phyloP scores from a whole-genome alignment of 2,329 filamentous ascomycete genomes.

The Fusarium floridanum region DNA sequence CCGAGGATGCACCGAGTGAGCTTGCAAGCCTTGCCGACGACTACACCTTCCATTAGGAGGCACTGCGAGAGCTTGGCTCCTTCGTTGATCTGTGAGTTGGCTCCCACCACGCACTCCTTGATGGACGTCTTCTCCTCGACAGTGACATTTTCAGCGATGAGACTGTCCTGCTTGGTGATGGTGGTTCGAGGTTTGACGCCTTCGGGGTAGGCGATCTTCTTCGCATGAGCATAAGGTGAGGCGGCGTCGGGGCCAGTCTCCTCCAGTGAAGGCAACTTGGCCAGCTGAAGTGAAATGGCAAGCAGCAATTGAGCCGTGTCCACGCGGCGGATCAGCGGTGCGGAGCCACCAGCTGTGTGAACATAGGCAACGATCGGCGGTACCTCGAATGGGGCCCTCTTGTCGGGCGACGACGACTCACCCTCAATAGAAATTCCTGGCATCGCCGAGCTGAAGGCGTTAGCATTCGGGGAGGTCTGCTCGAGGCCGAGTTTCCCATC shows the following conservation, averaged over 20 bases:
- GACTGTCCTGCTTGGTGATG: slow-evolving; percentile 83
- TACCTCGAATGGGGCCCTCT: slow-evolving; percentile 54
- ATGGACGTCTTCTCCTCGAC: slow-evolving; percentile 92
- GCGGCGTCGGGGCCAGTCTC: slow-evolving; percentile 68
- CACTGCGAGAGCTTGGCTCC: slow-evolving; percentile 91
- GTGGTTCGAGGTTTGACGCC: slow-evolving; percentile 85
- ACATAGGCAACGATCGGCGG: slow-evolving; percentile 87
- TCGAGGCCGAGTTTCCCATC: slow-evolving; percentile 25
- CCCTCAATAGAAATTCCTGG: slow-evolving; percentile 16
- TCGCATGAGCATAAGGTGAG: slow-evolving; percentile 81
- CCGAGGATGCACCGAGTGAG: slow-evolving; percentile 91
- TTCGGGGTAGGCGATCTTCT: slow-evolving; percentile 86
- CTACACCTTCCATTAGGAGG: slow-evolving; percentile 91
- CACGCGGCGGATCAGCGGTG: slow-evolving; percentile 84
- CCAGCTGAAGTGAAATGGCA: slow-evolving; percentile 84
- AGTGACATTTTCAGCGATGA: slow-evolving; percentile 89
- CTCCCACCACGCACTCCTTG: slow-evolving; percentile 90
- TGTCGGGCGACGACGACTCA: slow-evolving; percentile 12
- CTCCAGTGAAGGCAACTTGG: slow-evolving; percentile 81
- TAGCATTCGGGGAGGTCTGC: not conserved
- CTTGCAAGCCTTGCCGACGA: slow-evolving; percentile 85
- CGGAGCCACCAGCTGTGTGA: slow-evolving; percentile 68
- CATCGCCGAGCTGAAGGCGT: not conserved
- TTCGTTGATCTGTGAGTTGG: slow-evolving; percentile 86
- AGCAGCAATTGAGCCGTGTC: slow-evolving; percentile 89